Percentiles rank a stretch among this genome's conserved stretches.
These are phyloP conservation scores for Pleurotus platypus DNA, from an alignment of 768 basidiomycete species.

Conservation along the genomic window DNA sequence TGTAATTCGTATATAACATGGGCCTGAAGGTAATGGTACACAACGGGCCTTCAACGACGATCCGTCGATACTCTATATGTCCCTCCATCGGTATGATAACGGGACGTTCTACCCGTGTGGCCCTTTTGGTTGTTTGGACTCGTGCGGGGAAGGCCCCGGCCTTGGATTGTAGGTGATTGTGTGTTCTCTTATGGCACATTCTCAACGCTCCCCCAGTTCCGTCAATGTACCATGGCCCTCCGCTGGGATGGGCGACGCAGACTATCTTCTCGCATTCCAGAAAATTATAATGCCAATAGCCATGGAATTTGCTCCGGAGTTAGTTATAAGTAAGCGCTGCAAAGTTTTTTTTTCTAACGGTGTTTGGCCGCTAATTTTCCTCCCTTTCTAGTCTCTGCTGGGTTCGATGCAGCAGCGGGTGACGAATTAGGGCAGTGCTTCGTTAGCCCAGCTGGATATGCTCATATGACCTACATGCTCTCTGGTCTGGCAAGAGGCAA, in stretches of 20 bases:
- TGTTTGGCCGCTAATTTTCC: neutral
- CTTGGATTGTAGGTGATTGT: constrained; percentile 70
- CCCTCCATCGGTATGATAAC: constrained; percentile 90
- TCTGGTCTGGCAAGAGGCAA: constrained; percentile 83
- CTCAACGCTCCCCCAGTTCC: constrained; percentile 47
- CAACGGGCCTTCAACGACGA: constrained; percentile 96
- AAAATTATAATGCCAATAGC: constrained; percentile 96
- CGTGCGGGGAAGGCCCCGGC: constrained; percentile 81
- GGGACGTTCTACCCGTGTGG: constrained; percentile 93
- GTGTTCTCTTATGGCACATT: constrained; percentile 4
- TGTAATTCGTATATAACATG: neutral
- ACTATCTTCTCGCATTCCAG: constrained; percentile 96
- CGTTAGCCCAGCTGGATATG: constrained; percentile 90
- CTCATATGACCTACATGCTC: constrained; percentile 99
- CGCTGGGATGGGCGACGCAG: constrained; percentile 86
- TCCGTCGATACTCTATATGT: constrained; percentile 87
- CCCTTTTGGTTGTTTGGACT: constrained; percentile 82
- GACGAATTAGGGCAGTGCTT: constrained; percentile 90
- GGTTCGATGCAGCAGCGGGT: constrained; percentile 94
- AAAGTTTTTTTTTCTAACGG: neutral
- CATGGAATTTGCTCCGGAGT: constrained; percentile 91
- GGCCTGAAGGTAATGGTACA: constrained; percentile 83
- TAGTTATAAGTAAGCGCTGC: constrained; percentile 81
- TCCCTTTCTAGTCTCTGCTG: constrained; percentile 77
- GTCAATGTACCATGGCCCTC: constrained; percentile 97